Evolutionary conservation across 495 filamentous ascomycete genomes (phyloP), one percentile per base, ranked within the genome.

Genomic region (Lichenothelia convexa): DNA sequence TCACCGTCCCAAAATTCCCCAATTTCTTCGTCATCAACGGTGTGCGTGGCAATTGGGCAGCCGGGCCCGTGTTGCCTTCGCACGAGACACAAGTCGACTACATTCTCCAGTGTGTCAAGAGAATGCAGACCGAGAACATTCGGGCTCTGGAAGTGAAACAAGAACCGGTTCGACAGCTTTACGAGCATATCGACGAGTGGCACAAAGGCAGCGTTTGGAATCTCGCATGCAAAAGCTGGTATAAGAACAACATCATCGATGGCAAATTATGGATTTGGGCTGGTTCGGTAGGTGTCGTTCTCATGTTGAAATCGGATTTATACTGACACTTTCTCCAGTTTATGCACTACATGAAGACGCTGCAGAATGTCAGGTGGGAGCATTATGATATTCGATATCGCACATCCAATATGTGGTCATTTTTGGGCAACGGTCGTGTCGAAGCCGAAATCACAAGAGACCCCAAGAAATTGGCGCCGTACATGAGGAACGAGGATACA

Each of bases 211-310:
- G 49, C 8, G 55, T 58, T 1, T 56, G 45, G 50, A 18, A 49
- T 33, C 50, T 52, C 20, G 55, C 51, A 19, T 59, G 56, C 44
- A 38, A 49, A n/a, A 48, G 45, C 43, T 58, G 55, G 54, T 55
- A 51, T 43, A 57, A 59, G 43, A 46, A 55, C 36, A 51, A 53
- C 15, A 60, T 55, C 42, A 46, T 59, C 44, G 56, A 59, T 48
- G 56, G 58, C 40, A 32, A 53, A 12, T 56, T 59, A 22, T 59
- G 55, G 39, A 40, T 50, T n/a, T 54, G 54, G 54, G 49, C 53
- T 24, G 52, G 53, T 35, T 48, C 56, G 23, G 55, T 55, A 35
- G 48, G 45, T 44, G 15, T 40, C 21, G 3, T 21, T 13, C 22
- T 40, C 9, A 11, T 2, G 9, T 29, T 13, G 9, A 29, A 9